These are phyloP conservation scores for Hapsidospora chrysogenum DNA, from an alignment of 495 filamentous ascomycete species.

Conservation along the genomic window DNA sequence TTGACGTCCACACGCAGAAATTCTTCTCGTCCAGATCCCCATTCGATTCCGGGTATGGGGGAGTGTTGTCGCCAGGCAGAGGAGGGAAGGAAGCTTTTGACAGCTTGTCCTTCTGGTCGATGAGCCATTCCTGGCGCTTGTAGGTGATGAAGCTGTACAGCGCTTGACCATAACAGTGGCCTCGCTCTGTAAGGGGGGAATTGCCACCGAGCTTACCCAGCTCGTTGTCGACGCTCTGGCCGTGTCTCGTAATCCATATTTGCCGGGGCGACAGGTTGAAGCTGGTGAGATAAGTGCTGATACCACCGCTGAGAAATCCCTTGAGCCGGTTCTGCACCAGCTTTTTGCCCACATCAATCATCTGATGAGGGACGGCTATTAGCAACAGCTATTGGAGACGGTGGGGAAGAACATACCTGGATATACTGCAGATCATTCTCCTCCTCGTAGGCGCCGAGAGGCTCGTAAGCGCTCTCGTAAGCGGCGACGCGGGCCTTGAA, in stretches of 20 bases:
- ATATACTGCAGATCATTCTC: constrained; percentile 78
- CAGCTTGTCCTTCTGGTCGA: constrained; percentile 57
- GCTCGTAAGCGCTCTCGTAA: constrained; percentile 85
- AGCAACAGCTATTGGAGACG: no score
- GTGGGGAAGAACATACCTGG: constrained; percentile 26
- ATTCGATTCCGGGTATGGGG: constrained; percentile 74
- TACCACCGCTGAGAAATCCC: constrained; percentile 80
- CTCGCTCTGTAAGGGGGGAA: constrained; percentile 60
- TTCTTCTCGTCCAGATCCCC: constrained; percentile 56
- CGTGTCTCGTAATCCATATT: constrained; percentile 96
- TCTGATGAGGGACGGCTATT: constrained; percentile 25
- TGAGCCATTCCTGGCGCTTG: constrained; percentile 59
- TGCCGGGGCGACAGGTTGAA: constrained; percentile 91
- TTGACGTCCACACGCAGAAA: constrained; percentile 96
- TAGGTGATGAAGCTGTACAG: constrained; percentile 61
- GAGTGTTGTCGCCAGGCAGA: constrained; percentile 73
- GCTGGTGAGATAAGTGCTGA: constrained; percentile 83
- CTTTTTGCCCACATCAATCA: constrained; percentile 96
- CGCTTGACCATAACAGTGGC: constrained; percentile 51
- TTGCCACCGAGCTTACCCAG: constrained; percentile 72
- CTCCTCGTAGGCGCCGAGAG: constrained; percentile 84
- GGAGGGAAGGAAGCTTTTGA: constrained; percentile 63
- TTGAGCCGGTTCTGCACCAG: constrained; percentile 76
- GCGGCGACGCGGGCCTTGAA: constrained; percentile 89
- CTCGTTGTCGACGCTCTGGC: constrained; percentile 68